Evolutionary conservation across 192 early-diverging fungal species (phyloP).

Genomic region (Backusella sp.): DNA sequence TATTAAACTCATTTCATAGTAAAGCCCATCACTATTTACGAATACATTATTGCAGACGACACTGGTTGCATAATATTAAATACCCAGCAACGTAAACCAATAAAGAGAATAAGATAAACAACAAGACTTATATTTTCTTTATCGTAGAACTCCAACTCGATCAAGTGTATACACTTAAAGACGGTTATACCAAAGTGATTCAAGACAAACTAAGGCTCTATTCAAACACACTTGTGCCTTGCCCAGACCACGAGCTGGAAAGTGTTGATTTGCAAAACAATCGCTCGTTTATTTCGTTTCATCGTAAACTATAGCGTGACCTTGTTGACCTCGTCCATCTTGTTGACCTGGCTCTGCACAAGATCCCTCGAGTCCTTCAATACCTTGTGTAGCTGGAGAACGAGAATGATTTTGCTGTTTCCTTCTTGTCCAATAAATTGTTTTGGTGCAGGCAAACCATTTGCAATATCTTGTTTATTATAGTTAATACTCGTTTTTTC

Average conservation of each 20-base stretch:
- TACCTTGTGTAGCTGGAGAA: constrained; percentile 23
- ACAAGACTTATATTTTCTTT: neutral
- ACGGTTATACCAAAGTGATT: constrained; percentile 18
- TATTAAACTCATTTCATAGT: neutral
- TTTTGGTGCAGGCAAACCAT: constrained; percentile 23
- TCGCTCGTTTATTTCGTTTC: constrained; percentile 8
- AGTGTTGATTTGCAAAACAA: constrained; percentile 8
- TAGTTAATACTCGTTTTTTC: neutral
- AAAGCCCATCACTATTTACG: neutral
- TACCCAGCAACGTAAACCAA: neutral
- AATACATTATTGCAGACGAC: constrained; percentile 26
- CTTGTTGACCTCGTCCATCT: constrained; percentile 32
- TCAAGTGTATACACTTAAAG: neutral
- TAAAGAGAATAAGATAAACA: neutral
- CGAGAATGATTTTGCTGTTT: constrained; percentile 18
- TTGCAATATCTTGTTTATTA: constrained; percentile 13
- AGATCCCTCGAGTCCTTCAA: constrained; percentile 14
- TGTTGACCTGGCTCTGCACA: constrained; percentile 17
- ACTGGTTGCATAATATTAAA: constrained; percentile 22
- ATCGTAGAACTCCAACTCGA: constrained; percentile 4
- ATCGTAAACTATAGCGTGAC: constrained; percentile 7
- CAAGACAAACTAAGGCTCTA: constrained; percentile 11
- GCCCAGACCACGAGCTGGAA: neutral
- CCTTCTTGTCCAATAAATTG: constrained; percentile 29
- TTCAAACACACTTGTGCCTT: neutral